Percentiles rank a stretch among this genome's conserved stretches.
Conservation (phyloP, 176 grass and related monocot genomes). For the Avena atlantica region DNA sequence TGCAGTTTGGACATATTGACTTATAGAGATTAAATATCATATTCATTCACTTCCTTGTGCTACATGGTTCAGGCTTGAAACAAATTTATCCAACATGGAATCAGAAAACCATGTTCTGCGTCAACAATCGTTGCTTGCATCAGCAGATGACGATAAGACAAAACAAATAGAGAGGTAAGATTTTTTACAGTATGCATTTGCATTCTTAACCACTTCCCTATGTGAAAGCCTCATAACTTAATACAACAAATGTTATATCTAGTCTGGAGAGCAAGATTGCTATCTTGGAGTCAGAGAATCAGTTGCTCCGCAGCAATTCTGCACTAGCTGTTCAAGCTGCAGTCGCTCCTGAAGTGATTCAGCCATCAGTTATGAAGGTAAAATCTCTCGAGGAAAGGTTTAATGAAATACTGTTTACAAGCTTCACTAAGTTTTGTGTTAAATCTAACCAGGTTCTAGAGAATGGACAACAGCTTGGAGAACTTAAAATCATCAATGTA, state of each 20-base stretch:
- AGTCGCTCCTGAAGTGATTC: conserved; percentile 52
- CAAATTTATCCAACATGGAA: conserved; percentile 72
- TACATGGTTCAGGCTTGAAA: conserved; percentile 70
- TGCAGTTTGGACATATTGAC: background rate
- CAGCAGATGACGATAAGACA: conserved; percentile 74
- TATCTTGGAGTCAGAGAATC: conserved; percentile 72
- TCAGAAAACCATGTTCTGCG: conserved; percentile 86
- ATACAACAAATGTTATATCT: conserved; percentile 4
- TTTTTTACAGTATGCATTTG: background rate
- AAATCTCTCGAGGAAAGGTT: conserved; percentile 20
- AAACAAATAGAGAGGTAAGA: conserved; percentile 74
- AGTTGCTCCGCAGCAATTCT: conserved; percentile 59
- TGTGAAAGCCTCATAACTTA: conserved; percentile 10
- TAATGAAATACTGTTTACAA: conserved; percentile 24
- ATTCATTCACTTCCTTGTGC: conserved; percentile 23
- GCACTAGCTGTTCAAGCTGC: conserved; percentile 41
- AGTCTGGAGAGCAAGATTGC: conserved; percentile 83
- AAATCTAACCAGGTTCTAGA: conserved; percentile 59
- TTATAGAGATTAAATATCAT: conserved; percentile 6
- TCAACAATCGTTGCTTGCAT: conserved; percentile 73
- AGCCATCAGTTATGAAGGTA: conserved; percentile 58
- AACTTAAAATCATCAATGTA: conserved; percentile 49
- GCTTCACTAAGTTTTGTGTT: conserved; percentile 22
- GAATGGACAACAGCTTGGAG: conserved; percentile 52
- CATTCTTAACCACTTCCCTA: conserved; percentile 12